Conservation (phyloP, 2,329 filamentous ascomycete species). For the Penicillium sp. region DNA sequence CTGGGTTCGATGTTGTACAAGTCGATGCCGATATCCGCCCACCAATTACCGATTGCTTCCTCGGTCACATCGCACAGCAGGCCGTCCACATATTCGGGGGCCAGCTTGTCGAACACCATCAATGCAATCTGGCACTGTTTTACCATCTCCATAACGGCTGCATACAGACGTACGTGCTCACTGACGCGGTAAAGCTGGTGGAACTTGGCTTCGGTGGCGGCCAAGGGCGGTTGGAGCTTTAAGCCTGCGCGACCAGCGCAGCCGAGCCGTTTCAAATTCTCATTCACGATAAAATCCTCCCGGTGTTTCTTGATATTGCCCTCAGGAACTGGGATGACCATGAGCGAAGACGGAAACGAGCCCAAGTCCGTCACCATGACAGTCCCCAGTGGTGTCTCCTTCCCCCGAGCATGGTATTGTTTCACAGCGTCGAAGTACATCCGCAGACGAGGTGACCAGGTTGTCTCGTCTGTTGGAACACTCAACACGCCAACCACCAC, state of each 20-base stretch:
- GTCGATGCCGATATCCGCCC: conserved; percentile 89
- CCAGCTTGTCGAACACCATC: conserved; percentile 83
- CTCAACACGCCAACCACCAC: conserved; percentile 80
- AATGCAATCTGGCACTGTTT: conserved; percentile 90
- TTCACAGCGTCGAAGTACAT: conserved; percentile 86
- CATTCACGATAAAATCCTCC: conserved; percentile 88
- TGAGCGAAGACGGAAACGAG: conserved; percentile 87
- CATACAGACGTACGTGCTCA: conserved; percentile 76
- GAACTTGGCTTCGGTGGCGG: conserved; percentile 88
- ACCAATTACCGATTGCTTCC: conserved; percentile 89
- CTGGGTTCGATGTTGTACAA: conserved; percentile 91
- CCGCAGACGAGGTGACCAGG: conserved; percentile 78
- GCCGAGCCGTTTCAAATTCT: conserved; percentile 87
- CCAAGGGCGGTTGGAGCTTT: conserved; percentile 75
- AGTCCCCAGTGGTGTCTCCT: conserved; percentile 79
- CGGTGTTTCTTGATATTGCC: conserved; percentile 82
- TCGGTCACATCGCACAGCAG: conserved; percentile 93
- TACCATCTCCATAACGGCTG: conserved; percentile 83
- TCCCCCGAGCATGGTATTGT: conserved; percentile 81
- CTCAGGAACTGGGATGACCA: conserved; percentile 86
- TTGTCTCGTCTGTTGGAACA: conserved; percentile 76
- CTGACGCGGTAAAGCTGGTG: conserved; percentile 86
- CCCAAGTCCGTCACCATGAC: conserved; percentile 94
- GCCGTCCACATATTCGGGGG: conserved; percentile 88
- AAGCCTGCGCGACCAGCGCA: conserved; percentile 90